Evolutionary conservation across 176 grass and related monocot genomes (phyloP), one percentile per base, ranked within the genome.

Genomic region (Juncus inflexus): DNA sequence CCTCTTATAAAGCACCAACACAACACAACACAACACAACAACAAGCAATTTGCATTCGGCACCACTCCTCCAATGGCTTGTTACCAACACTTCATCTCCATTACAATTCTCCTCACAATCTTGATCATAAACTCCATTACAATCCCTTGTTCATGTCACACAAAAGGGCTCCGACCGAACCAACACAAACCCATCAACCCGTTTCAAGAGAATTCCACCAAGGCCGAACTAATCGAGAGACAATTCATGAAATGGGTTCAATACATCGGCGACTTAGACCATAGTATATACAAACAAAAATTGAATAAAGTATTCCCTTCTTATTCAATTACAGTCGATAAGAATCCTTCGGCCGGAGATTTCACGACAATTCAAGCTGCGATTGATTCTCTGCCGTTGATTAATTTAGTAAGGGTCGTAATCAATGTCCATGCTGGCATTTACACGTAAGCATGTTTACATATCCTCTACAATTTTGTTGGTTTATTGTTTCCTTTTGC

Each of bases 351-450:
- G 8, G 37, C 72, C 7, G 94, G 85, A 2, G 66, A 80, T 64
- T 99, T 99, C 83, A 83, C 73, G 28, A 75, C 85, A 53, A 92
- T 99, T 86, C 94, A 99, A 74, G 83, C 72, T 6, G 89, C 94
- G 63, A 41, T 99, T 3, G 88, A 99, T 66, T 92, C 94, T 13
- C 70, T 99, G 15, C 94, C 85, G 9, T 50, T 82, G 70, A 84
- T 92, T 81, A 99, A 99, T 69, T 75, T 99, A 19, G 80, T 63
- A 2, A 78, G 85, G 73, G 94, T 99, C 61, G 83, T 99, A 74
- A 89, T 99, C 78, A 89, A 65, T 80, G 83, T 99, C 94, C 81
- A 99, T 54, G 85, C 94, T 60, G 89, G 94, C 52, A 86, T 62
- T 1, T 99, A 90, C 80, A 92, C 85, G 94, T 97, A 84, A 77